These are phyloP conservation scores for Nannizzia gypsea DNA, from an alignment of 2,329 filamentous ascomycete genomes.

Conservation along the genomic window DNA sequence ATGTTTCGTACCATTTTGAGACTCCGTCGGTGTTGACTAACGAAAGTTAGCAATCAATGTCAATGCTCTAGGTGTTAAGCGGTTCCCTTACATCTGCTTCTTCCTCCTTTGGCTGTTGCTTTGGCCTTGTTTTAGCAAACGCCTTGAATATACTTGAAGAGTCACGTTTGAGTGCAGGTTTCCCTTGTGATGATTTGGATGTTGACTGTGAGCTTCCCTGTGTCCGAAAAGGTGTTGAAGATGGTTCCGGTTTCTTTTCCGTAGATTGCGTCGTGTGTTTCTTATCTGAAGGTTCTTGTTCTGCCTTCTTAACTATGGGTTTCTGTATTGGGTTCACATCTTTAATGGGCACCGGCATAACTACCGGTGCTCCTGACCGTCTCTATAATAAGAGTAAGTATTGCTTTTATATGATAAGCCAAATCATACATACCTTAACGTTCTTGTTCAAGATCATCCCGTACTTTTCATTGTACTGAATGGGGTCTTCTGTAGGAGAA, in stretches of 20 bases:
- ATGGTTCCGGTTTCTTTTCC: slow-evolving; percentile 6
- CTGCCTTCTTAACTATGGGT: neutral
- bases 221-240: slow-evolving; percentile 12
- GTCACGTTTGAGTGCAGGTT: slow-evolving; percentile 45
- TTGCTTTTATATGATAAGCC: neutral
- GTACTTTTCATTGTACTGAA: slow-evolving; percentile 50
- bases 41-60: slow-evolving; percentile 8
- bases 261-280: neutral
- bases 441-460: slow-evolving; percentile 64
- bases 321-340: neutral
- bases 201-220: slow-evolving; percentile 21
- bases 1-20: slow-evolving; percentile 40
- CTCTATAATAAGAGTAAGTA: slow-evolving; percentile 4
- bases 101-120: slow-evolving; percentile 33
- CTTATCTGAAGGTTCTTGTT: slow-evolving; percentile 2
- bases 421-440: slow-evolving; percentile 39
- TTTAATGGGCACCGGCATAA: neutral
- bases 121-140: slow-evolving; percentile 60
- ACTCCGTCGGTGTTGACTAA: slow-evolving; percentile 26
- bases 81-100: slow-evolving; percentile 25
- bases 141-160: slow-evolving; percentile 60
- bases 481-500: slow-evolving; percentile 48
- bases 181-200: slow-evolving; percentile 28
- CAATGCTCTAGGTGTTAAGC: slow-evolving; percentile 19
- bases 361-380: slow-evolving; percentile 3